Evolutionary conservation across 2,329 filamentous ascomycete species (phyloP).

Genomic region (Parascedosporium putredinis): DNA sequence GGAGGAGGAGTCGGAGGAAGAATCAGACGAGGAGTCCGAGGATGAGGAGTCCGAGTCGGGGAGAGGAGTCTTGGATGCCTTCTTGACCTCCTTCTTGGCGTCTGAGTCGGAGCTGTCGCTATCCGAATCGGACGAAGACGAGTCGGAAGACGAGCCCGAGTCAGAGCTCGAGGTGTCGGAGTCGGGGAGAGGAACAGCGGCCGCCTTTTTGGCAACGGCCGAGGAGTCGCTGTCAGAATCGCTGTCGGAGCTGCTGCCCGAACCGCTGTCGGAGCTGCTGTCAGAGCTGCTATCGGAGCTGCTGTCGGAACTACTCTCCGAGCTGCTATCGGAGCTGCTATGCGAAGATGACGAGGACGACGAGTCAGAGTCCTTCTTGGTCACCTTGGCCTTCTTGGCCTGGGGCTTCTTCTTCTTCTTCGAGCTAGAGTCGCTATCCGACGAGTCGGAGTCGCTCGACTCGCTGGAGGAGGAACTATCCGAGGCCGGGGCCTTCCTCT

Average conservation of each 20-base stretch:
- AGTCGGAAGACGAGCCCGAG: slow-evolving; percentile 18
- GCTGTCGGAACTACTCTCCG: slow-evolving; percentile 17
- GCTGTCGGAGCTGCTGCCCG: slow-evolving; percentile 12
- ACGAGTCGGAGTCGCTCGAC: slow-evolving; percentile 16
- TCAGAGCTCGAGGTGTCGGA: slow-evolving; percentile 15
- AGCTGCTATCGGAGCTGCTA: slow-evolving; percentile 8
- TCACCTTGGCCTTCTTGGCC: slow-evolving; percentile 41
- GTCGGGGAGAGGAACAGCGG: slow-evolving; percentile 7
- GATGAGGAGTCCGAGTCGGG: slow-evolving; percentile 25
- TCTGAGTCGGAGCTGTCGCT: slow-evolving; percentile 25
- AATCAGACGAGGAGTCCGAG: slow-evolving; percentile 21
- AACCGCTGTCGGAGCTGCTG: slow-evolving; percentile 4
- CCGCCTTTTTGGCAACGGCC: slow-evolving; percentile 11
- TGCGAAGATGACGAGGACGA: slow-evolving; percentile 16
- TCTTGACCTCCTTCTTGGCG: slow-evolving; percentile 20
- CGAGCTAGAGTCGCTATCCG: slow-evolving; percentile 8
- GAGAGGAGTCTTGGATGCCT: slow-evolving; percentile 29
- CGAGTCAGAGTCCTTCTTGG: slow-evolving; percentile 11
- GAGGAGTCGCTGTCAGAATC: slow-evolving; percentile 16
- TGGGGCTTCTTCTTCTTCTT: slow-evolving; percentile 18
- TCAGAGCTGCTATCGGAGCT: slow-evolving; percentile 3
- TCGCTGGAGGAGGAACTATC: slow-evolving; percentile 14
- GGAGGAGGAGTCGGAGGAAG: slow-evolving; percentile 21
- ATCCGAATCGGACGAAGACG: slow-evolving; percentile 23
- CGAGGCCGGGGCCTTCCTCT: slow-evolving; percentile 14